Base-by-base conservation (phyloP, 2,329 filamentous ascomycete genomes). In the Plectosphaerella plurivora region DNA sequence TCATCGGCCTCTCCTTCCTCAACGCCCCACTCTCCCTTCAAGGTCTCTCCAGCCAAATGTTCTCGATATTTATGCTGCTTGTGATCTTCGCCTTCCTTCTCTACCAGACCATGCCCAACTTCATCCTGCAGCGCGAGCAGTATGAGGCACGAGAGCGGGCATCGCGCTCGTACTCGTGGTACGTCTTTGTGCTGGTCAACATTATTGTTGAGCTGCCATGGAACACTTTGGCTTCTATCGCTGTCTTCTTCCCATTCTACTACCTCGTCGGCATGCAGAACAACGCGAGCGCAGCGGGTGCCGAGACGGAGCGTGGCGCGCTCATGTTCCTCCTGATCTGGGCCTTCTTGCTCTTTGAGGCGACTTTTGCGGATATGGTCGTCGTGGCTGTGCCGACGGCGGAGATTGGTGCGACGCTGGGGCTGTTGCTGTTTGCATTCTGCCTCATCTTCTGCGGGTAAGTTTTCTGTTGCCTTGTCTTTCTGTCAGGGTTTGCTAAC, bases 141-240 rank as follows among this genome's bases (percentile, higher is more conserved):
- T 88, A 86, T 64, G 84, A 87, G 66, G 81, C 81, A 12, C 82
- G 83, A 37, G 85, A 87, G 64, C 76, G 84, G 3, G 81, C 84
- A 1, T 81, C 79, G 22, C 83, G 83, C 62, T 76, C 82, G 0
- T 88, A 88, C 68, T 79, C 77, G 22, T 88, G 84, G 84, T 74
- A 79, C 51, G 80, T 82, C 2, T 88, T 87, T 65, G 79, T 88
- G 66, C 68, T 86, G 36, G 75, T 79, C 56, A 84, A 86, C 63
- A 82, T 89, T 52, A 57, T 84, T 15, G 83, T 87, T 51, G 86
- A 90, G 65, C 68, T 89, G 1, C 83, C 85, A 0, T 89, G 83
- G 77, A 83, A 87, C 60, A 77, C 81, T 1, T 65, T 87, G 45
- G 75, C 80, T 65, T 77, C 78, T 10, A 68, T 84, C n/a, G 64